Base-by-base conservation (phyloP, 805 yeast species). In the Cyberlindnera bimundalis region DNA sequence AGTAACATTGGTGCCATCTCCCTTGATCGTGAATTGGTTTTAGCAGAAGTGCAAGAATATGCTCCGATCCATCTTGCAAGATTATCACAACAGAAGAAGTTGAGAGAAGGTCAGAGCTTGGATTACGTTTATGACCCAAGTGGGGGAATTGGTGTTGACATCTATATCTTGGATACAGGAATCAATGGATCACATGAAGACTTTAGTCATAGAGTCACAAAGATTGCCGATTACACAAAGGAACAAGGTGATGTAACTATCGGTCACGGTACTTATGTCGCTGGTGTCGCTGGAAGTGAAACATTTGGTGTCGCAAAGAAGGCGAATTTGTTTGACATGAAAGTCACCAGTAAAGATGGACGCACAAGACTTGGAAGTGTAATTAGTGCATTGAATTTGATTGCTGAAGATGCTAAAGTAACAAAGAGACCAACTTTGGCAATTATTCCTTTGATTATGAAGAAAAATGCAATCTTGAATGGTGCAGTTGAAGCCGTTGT, bases 221-320 rank as follows among this genome's bases (percentile, higher is more conserved):
- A 59, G 32, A 62, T 74, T 15, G 67, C 63, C 1, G 79, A 76
- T 41, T 68, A 73, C 48, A 71, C 79, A 1, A 30, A 33, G 28
- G 37, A 37, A 13, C 32, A 61, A 12, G 57, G 58, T 19, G 51
- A 52, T 5, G 53, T 40, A 16, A 26, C 29, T 7, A 65, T 74
- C 54, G 80, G 79, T 4, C 82, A 77, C 53, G 83, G 82, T 1
- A 74, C 80, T 1, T 76, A 74, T 34, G 68, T 77, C 17, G 80
- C 82, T 0, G 81, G 80, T 3, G 58, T 76, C 9, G 60, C 74
- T 29, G 79, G 77, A 0, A 70, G 79, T 2, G 64, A 64, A 28
- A 60, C 74, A 1, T 74, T 63, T 52, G 83, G 83, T 3, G 76
- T 74, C 17, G 70, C 80, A 17, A 78, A 78, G 50, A 59, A 62